These are phyloP conservation scores for Lenzites betulinus DNA, from an alignment of 768 basidiomycete species.

Conservation along the genomic window DNA sequence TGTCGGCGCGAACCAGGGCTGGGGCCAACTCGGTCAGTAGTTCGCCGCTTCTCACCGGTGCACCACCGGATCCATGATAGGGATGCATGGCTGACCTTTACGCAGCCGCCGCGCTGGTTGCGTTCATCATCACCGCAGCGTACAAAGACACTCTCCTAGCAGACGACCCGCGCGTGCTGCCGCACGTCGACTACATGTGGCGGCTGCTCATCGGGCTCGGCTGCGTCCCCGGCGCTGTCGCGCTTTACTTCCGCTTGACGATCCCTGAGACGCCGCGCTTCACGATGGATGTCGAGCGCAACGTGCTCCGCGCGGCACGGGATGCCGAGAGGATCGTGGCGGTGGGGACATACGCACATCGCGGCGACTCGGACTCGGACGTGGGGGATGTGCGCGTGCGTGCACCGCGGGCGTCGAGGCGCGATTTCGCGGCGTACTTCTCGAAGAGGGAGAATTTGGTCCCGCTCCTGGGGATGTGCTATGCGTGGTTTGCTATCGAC, in stretches of 20 bases:
- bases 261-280: constrained; percentile 54
- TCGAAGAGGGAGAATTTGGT: constrained; percentile 76
- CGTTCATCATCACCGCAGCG: constrained; percentile 63
- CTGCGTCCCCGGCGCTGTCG: constrained; percentile 45
- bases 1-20: constrained; percentile 49
- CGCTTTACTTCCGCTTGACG: constrained; percentile 50
- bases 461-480: constrained; percentile 75
- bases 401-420: constrained; percentile 42
- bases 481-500: constrained; percentile 90
- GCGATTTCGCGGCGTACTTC: constrained; percentile 66
- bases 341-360: constrained; percentile 41
- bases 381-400: constrained; percentile 46
- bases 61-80: not conserved
- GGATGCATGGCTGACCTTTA: not conserved
- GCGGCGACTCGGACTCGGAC: constrained; percentile 55
- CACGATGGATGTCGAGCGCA: constrained; percentile 53
- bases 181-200: constrained; percentile 61
- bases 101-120: constrained; percentile 66
- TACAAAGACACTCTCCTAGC: constrained; percentile 65
- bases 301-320: constrained; percentile 43
- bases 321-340: constrained; percentile 44
- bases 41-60: too few species aligned
- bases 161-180: constrained; percentile 38
- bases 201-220: constrained; percentile 50
- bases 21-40: constrained; percentile 43